Conservation (phyloP, 2,329 filamentous ascomycete species). For the Aureobasidium sp. region DNA sequence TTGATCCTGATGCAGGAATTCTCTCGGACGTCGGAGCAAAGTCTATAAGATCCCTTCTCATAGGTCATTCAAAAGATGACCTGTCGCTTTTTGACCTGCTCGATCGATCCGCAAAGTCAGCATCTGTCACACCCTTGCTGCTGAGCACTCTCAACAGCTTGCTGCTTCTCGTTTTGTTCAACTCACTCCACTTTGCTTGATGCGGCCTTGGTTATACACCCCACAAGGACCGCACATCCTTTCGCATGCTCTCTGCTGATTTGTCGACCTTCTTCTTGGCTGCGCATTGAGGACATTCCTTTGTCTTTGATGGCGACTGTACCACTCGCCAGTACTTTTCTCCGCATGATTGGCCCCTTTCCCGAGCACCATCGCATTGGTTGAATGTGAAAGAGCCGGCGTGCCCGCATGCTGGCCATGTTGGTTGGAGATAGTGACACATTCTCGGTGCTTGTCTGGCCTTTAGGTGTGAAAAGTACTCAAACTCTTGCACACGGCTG, state of each 20-base stretch:
- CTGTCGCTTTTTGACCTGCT: background rate
- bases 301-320: background rate
- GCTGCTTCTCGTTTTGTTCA: background rate
- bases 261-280: background rate
- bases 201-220: background rate
- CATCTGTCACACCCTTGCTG: background rate
- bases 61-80: background rate
- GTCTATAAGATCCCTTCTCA: background rate
- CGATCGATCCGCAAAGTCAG: slow-evolving; percentile 7
- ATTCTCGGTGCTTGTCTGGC: background rate
- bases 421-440: background rate
- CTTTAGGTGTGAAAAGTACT: background rate
- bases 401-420: background rate
- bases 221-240: background rate
- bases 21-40: background rate
- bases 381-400: background rate
- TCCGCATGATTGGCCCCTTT: background rate
- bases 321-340: background rate
- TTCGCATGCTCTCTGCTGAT: background rate
- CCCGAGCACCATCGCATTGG: background rate
- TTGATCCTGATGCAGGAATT: background rate
- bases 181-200: background rate
- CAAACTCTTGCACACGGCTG: background rate
- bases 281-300: background rate
- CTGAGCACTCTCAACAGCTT: slow-evolving; percentile 11